Conservation (phyloP, 208 protist species). For the Vickermania spadyakhi region DNA sequence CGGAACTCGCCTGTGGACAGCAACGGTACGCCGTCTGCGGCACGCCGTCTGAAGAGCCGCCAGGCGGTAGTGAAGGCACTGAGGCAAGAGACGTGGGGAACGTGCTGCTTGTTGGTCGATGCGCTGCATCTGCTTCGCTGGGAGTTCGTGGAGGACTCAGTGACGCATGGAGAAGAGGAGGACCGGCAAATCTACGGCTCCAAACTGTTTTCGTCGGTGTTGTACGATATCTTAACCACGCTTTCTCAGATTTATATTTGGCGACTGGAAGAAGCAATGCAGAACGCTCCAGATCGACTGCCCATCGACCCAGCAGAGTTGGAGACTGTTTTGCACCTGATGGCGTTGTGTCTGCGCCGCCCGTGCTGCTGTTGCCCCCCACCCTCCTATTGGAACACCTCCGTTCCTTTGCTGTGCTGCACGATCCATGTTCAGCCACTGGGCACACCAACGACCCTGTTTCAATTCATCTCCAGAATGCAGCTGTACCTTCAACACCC, state of each 20-base stretch:
- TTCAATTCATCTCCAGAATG: too few species aligned
- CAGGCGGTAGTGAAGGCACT: too few species aligned
- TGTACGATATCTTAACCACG: conserved; percentile 19
- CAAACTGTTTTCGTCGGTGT: conserved; percentile 13
- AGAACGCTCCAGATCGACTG: not conserved
- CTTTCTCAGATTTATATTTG: not conserved
- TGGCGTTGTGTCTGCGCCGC: conserved; percentile 8
- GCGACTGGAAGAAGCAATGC: not conserved
- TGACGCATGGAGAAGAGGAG: not conserved
- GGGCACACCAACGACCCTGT: too few species aligned
- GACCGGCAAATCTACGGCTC: not conserved
- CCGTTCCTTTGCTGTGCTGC: too few species aligned
- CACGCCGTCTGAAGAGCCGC: too few species aligned
- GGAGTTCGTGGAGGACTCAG: not conserved
- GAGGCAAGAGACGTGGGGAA: too few species aligned
- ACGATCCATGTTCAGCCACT: too few species aligned
- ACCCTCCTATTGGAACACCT: not conserved
- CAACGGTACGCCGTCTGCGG: too few species aligned
- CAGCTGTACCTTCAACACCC: too few species aligned
- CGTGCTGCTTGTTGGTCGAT: not conserved
- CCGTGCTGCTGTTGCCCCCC: too few species aligned
- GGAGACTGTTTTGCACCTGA: conserved; percentile 4
- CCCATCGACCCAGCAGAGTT: conserved; percentile 2
- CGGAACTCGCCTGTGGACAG: too few species aligned
- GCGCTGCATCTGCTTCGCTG: not conserved